Evolutionary conservation across 176 grass and related monocot species (phyloP).

Genomic region (Oryza longistaminata): DNA sequence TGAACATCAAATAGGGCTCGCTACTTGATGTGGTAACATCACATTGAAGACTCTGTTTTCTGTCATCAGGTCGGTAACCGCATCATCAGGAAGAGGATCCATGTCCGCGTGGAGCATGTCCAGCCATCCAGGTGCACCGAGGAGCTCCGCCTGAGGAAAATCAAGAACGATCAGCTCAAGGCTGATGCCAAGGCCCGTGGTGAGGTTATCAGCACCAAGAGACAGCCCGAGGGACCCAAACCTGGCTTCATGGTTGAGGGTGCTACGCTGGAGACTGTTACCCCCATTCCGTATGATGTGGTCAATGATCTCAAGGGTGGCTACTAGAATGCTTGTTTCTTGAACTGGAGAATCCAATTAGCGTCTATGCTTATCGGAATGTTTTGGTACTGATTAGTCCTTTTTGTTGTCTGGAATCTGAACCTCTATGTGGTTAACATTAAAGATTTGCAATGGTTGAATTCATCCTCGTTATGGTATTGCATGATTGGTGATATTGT

Average conservation of each 20-base stretch:
- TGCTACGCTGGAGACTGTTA: slow-evolving; percentile 71
- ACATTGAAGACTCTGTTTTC: neutral
- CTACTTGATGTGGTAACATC: neutral
- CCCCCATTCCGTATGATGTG: slow-evolving; percentile 93
- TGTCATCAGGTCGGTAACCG: slow-evolving; percentile 58
- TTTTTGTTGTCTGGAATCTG: slow-evolving; percentile 29
- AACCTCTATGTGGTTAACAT: slow-evolving; percentile 46
- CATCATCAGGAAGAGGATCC: slow-evolving; percentile 87
- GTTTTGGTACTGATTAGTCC: slow-evolving; percentile 37
- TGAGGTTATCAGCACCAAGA: slow-evolving; percentile 93
- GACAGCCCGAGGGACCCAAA: slow-evolving; percentile 71
- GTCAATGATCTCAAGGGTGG: slow-evolving; percentile 98
- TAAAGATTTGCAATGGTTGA: slow-evolving; percentile 40
- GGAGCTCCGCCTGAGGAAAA: slow-evolving; percentile 71
- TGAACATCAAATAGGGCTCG: neutral
- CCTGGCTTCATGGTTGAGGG: slow-evolving; percentile 93
- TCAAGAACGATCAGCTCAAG: slow-evolving; percentile 90
- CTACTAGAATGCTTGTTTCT: slow-evolving; percentile 58
- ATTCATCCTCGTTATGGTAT: neutral
- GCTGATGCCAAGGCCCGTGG: slow-evolving; percentile 71
- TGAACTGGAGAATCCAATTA: slow-evolving; percentile 7
- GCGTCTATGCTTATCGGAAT: slow-evolving; percentile 37
- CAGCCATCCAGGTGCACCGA: slow-evolving; percentile 77
- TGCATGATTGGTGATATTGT: no score
- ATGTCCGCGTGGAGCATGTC: slow-evolving; percentile 92